These are phyloP conservation scores for Sordariomycetes sp. DNA, from an alignment of 2,329 filamentous ascomycete species.

Conservation along the genomic window DNA sequence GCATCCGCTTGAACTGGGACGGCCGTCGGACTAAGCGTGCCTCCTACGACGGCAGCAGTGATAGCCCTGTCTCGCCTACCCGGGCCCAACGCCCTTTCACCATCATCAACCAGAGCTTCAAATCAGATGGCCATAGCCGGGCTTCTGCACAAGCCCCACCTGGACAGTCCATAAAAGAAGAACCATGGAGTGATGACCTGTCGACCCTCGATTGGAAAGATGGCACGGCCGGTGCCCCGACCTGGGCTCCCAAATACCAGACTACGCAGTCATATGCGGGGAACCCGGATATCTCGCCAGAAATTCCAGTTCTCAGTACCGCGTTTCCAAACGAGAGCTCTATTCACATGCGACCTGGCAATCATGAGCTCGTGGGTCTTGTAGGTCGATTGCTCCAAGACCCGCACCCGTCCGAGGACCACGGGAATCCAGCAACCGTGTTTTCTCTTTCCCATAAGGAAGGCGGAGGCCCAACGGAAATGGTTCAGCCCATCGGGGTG, in stretches of 20 bases:
- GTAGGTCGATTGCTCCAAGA: background rate
- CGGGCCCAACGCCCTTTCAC: constrained; percentile 20
- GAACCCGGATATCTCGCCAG: background rate
- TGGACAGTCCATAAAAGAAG: background rate
- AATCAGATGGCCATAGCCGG: background rate
- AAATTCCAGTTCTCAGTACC: background rate
- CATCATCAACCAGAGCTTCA: constrained; percentile 19
- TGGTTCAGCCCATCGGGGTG: background rate
- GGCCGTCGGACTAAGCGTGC: constrained; percentile 34
- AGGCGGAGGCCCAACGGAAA: background rate
- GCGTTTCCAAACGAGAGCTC: background rate
- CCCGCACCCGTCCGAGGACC: background rate
- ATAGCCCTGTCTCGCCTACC: constrained; percentile 11
- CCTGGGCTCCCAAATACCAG: background rate
- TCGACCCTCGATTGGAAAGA: background rate
- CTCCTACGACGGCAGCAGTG: constrained; percentile 5
- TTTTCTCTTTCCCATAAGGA: background rate
- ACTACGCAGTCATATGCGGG: background rate
- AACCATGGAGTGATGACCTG: background rate
- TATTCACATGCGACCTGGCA: background rate
- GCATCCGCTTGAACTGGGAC: constrained; percentile 72
- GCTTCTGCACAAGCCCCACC: background rate
- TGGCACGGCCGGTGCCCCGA: background rate
- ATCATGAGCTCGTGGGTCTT: background rate
- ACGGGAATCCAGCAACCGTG: background rate